Percentiles rank a stretch among this genome's conserved stretches.
Conservation (phyloP, 1,139 yeast species). For the Saccharomyces hybrid region DNA sequence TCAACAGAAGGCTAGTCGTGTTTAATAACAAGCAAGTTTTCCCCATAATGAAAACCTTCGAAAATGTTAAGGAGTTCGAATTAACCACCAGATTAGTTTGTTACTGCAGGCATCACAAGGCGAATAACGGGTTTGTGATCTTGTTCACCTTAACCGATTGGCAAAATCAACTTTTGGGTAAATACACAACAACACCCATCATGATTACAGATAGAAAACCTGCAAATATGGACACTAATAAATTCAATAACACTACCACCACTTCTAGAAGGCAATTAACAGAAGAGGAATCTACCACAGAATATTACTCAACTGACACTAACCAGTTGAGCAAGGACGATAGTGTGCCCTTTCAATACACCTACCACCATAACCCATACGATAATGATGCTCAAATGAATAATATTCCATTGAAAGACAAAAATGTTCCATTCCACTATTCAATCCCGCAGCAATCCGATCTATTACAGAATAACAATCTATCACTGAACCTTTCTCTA, state of each 20-base stretch:
- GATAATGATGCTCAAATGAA: neutral
- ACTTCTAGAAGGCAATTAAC: conserved; percentile 1
- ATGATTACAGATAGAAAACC: conserved; percentile 87
- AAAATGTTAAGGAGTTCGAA: conserved; percentile 41
- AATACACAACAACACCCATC: conserved; percentile 61
- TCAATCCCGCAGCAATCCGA: conserved; percentile 2
- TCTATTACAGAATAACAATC: neutral
- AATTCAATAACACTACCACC: neutral
- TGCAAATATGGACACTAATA: conserved; percentile 30
- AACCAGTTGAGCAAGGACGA: neutral
- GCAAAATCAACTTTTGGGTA: conserved; percentile 58
- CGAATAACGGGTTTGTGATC: conserved; percentile 66
- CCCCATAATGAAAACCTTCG: conserved; percentile 57
- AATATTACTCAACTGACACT: conserved; percentile 1
- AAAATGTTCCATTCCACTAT: neutral
- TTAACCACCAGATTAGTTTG: conserved; percentile 84
- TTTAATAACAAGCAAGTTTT: conserved; percentile 86
- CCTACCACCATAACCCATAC: neutral
- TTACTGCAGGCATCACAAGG: conserved; percentile 91
- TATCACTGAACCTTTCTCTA: neutral
- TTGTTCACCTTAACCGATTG: conserved; percentile 61
- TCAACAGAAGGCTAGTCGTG: conserved; percentile 73
- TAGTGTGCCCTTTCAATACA: neutral
- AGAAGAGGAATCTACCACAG: conserved; percentile 2
- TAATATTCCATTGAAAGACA: neutral